Evolutionary conservation across 2,329 filamentous ascomycete species (phyloP), one percentile per base, ranked within the genome.

Genomic region (Penicillium verrucosum): DNA sequence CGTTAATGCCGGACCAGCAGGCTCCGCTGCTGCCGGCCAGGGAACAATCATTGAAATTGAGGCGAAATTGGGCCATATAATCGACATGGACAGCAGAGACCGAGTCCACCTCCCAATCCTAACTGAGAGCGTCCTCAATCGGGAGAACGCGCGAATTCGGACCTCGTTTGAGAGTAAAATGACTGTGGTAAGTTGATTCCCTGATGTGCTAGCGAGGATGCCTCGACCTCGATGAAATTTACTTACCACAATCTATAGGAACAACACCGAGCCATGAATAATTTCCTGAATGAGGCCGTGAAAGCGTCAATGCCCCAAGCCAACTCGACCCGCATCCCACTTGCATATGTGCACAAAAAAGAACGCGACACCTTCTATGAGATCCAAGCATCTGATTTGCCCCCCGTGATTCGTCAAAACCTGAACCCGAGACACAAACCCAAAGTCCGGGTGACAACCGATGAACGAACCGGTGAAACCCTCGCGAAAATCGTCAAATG

Each of bases 401-500:
- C 88, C 1, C 81, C 82, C 3, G 83, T 85, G 32, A 80, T 92
- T 56, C 78, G 84, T 40, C 79, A 82, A 27, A 81, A 85, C n/a
- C 74, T 89, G 41, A 78, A 84, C 60, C 77, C 80, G 34, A 78
- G 84, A 54, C 81, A 85, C 64, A 79, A 77, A 59, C 76, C 86
- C 60, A 86, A 85, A 65, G 83, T 92, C 8, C 86, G 92, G 18
- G 85, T 96, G 6, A 92, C 89, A 2, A 84, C 85, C 56, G 89
- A 96, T 70, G 85, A 89, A 69, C 87, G 87, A 67, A 89, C 85
- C 0, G 81, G 82, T 27, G 80, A 86, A 57, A 77, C 92, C 2
- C 75, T 93, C 11, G 88, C 86, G 57, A 92, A 90, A 72, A 97
- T 99, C 66, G 86, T 99, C 74, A 99, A 99, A 78, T 86, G 87